Percentiles rank a stretch among this genome's conserved stretches.
Conservation (phyloP, 2,329 filamentous ascomycete species). For the Curvularia lunata region DNA sequence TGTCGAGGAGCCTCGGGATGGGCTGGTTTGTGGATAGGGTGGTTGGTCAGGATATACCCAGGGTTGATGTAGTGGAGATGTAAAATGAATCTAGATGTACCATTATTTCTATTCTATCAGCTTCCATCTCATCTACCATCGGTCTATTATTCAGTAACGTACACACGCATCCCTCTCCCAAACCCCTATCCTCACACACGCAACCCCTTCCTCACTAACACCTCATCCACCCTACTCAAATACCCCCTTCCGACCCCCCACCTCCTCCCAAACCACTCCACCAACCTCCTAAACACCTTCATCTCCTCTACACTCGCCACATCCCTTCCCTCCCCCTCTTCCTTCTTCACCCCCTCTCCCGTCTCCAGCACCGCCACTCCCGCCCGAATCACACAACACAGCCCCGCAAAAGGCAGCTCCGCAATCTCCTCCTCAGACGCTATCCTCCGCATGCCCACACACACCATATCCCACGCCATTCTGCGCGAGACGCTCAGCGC, state of each 20-base stretch:
- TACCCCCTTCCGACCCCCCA: neutral
- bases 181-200: neutral
- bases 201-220: neutral
- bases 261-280: neutral
- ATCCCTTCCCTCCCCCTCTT: neutral
- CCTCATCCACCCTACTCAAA: neutral
- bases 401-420: constrained; percentile 19
- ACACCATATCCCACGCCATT: constrained; percentile 27
- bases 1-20: constrained; percentile 53
- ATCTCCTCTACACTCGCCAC: neutral
- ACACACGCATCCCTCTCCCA: neutral
- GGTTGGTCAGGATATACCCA: constrained; percentile 2
- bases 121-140: neutral
- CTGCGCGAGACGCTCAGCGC: constrained; percentile 19
- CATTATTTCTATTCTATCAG: neutral
- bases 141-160: neutral
- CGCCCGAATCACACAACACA: constrained; percentile 22
- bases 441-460: constrained; percentile 13
- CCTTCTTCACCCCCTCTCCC: neutral
- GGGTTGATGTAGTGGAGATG: neutral
- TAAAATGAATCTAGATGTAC: neutral
- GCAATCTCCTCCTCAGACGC: constrained; percentile 8
- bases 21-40: constrained; percentile 52
- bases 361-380: constrained; percentile 23
- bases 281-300: neutral